Base-by-base conservation (phyloP, 2,329 filamentous ascomycete species). In the Alternaria panax region DNA sequence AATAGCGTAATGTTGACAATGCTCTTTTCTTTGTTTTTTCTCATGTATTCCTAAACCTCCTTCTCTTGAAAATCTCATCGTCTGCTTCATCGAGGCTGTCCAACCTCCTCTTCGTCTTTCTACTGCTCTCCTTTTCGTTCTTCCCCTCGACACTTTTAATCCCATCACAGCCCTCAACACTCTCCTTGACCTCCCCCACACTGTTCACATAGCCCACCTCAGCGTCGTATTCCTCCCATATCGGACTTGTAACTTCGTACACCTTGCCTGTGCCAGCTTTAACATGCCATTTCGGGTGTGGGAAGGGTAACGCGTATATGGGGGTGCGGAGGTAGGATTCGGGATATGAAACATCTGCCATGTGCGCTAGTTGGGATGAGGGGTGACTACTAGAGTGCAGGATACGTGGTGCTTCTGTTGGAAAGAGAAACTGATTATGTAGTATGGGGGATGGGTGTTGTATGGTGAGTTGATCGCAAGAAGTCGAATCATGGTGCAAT, bases 201-300 rank as follows among this genome's bases (percentile, higher is more conserved):
- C 50, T 53, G 2, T 60, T 43, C 32, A 36, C 8, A 2, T 48
- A 48, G 0, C 30, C 30, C 1, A 36, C 5, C 7, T 34, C 45
- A 3, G 20, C 45, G 25, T 48, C 57, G 20, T 61, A 60, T 16
- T 59, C 64, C 24, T 64, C 60, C 2, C 63, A 42, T 9, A 71
- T 59, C n/a, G 57, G 63, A 11, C 34, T 47, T 2, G 30, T 50
- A 18, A 52, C 51, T 24, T 66, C 53, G 25, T 63, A 62, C 11
- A 54, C 51, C 27, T 55, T 14, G 20, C 53, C 53, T 2, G 57
- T 62, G 4, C 18, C n/a, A 14, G 48, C 36, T 16, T 51, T 30
- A 9, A 59, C 36, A 22, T 63, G 62, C 55, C 55, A 65, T 45
- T 71, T 67, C 18, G 61, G 64, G 9, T 65, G 64, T 0, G 63